phyloP scores from a whole-genome alignment of 768 basidiomycete genomes.

The Tricholoma saponaceum region DNA sequence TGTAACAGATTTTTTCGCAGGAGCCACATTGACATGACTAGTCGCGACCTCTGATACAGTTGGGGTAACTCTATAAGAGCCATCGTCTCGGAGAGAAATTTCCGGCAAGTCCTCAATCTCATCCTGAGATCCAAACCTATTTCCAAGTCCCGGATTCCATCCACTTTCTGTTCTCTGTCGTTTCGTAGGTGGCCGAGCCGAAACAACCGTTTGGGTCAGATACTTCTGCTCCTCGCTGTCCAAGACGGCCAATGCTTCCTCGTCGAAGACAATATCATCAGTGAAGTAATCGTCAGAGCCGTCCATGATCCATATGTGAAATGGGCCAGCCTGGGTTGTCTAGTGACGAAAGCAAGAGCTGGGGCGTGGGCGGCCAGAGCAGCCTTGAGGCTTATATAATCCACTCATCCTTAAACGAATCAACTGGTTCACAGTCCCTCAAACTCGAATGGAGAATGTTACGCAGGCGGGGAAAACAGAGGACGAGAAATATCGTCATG shows the following conservation, averaged over 20 bases:
- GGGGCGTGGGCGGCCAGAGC: too few relatives aligned
- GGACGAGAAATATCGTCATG: constrained; percentile 46
- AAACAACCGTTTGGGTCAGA: constrained; percentile 21
- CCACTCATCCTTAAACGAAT: too few relatives aligned
- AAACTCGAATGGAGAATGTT: constrained; percentile 28
- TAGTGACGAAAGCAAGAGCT: too few relatives aligned
- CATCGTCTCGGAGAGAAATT: constrained; percentile 55
- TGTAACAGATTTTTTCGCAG: neutral
- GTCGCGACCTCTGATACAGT: neutral
- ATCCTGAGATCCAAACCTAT: constrained; percentile 22
- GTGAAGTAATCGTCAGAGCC: constrained; percentile 63
- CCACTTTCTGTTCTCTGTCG: constrained; percentile 49
- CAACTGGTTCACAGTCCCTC: too few relatives aligned
- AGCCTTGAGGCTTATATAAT: neutral
- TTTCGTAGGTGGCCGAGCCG: constrained; percentile 42
- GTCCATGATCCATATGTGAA: constrained; percentile 37
- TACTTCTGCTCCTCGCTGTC: constrained; percentile 54
- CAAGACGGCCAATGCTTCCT: constrained; percentile 53
- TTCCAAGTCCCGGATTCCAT: constrained; percentile 34
- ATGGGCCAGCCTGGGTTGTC: neutral
- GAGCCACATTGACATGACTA: neutral
- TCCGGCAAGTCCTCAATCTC: constrained; percentile 58
- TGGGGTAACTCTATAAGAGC: constrained; percentile 44
- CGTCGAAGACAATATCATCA: constrained; percentile 64
- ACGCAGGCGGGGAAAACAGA: constrained; percentile 28